Evolutionary conservation across 2,329 filamentous ascomycete genomes (phyloP).

Genomic region (Alternaria arbusti): DNA sequence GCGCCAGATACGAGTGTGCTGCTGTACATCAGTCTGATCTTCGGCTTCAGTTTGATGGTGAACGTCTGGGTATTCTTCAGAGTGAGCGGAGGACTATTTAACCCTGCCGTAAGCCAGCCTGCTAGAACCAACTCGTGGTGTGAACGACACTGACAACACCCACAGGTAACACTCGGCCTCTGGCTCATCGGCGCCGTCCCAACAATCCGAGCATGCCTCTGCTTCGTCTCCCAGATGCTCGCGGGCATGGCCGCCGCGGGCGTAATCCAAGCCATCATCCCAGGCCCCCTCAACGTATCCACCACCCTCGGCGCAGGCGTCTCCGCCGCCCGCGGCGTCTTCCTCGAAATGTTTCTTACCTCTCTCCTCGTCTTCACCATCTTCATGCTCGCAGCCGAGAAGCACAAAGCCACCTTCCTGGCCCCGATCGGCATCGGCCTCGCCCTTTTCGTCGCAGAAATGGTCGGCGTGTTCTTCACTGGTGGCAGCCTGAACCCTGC

Average conservation of each 20-base stretch:
- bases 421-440: slow-evolving; percentile 76
- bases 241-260: slow-evolving; percentile 46
- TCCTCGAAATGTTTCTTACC: slow-evolving; percentile 51
- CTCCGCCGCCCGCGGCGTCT: slow-evolving; percentile 42
- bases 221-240: slow-evolving; percentile 46
- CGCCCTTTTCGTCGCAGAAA: slow-evolving; percentile 68
- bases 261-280: slow-evolving; percentile 46
- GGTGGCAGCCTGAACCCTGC: slow-evolving; percentile 53
- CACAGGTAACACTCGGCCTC: slow-evolving; percentile 46
- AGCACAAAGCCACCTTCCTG: slow-evolving; percentile 74
- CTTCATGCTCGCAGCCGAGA: slow-evolving; percentile 72
- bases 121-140: too few relatives aligned
- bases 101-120: slow-evolving; percentile 45
- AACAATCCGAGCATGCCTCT: slow-evolving; percentile 33
- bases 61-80: slow-evolving; percentile 52
- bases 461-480: slow-evolving; percentile 56
- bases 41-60: slow-evolving; percentile 49
- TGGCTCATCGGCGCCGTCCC: slow-evolving; percentile 42
- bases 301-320: slow-evolving; percentile 44
- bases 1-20: slow-evolving; percentile 43
- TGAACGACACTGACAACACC: too few relatives aligned
- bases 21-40: slow-evolving; percentile 47
- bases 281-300: slow-evolving; percentile 41
- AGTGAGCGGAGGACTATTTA: slow-evolving; percentile 49
- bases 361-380: slow-evolving; percentile 50